Evolutionary conservation across 306 rosid species (phyloP), one percentile per base, ranked within the genome.

Genomic region (Argentina anserina): DNA sequence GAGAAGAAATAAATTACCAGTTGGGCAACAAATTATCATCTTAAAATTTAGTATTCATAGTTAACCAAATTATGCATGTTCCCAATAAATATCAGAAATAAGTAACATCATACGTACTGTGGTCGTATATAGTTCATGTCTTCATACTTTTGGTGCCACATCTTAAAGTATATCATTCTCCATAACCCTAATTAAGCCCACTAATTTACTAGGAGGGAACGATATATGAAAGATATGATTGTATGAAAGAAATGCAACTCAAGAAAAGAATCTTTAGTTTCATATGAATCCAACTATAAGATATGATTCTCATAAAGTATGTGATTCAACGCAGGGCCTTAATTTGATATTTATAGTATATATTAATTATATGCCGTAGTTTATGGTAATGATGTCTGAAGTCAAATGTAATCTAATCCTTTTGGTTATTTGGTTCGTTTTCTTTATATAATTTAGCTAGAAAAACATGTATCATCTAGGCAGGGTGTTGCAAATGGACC

Each of bases 271-370:
- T 71, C 36, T 72, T 17, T 58, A 31, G 39, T 41, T 65, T 72
- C 69, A 50, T 67, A 66, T 69, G 61, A 66, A 49, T 78, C 70
- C 70, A 69, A 67, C 69, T 58, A 64, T 37, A 56, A 71, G 75
- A 74, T 67, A 67, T 63, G 43, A 45, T 68, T 33, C 39, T 69
- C 45, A 60, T 70, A 70, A 66, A 56, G 61, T 75, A 66, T 75
- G 55, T 20, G 69, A 31, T 76, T 78, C 62, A 68, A 63, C 43
- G 33, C n/a, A 59, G 65, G 82, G 63, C 59, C 9, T n/a, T n/a
- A n/a, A n/a, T 69, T n/a, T 49, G 5, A 45, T 69, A 69, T 50
- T 49, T 50, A 10, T 49, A 47, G 17, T 69, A 18, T 33, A 13
- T 49, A 45, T 33, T 29, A 68, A 8, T n/a, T 10, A 55, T 49